Base-by-base conservation (phyloP, 2,329 filamentous ascomycete species). In the Nannizziopsis barbatae region DNA sequence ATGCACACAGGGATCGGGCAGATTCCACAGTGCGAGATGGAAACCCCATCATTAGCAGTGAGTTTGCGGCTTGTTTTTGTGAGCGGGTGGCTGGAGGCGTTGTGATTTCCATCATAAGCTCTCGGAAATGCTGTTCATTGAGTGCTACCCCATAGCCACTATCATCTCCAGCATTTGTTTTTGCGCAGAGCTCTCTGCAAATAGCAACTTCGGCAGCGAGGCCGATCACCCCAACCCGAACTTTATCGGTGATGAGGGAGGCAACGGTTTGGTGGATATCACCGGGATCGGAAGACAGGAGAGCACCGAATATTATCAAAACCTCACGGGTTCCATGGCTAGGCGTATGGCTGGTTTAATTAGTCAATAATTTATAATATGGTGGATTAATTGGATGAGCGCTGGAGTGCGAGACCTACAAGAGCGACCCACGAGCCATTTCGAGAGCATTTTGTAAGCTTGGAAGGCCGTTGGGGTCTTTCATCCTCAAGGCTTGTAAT, bases 11-110 rank as follows among this genome's bases (percentile, higher is more conserved):
- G 51, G 83, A 88, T 4, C 81, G 76, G 18, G 73, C 73, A 1
- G 80, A 74, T 46, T 86, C 85, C 4, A 92, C 79, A 2, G 84
- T 84, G 33, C 89, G 79, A 5, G 86, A 93, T 0, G 92, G 92
- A 60, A 98, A 98, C 3, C 92, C 92, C 90, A 98, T 98, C 85
- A 94, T 93, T 20, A 98, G 77, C 36, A 98, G 72, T 2, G 76
- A 70, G 52, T 62, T 69, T 48, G 74, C 49, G 62, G 64, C 57
- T 67, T 59, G 72, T 64, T 58, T 75, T 68, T 56, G 55, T 57
- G 81, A 78, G 47, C 85, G 79, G 10, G 88, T 86, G 14, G 88
- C 83, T 0, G 90, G 92, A 1, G 92, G 92, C 2, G 87, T 95
- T 0, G 92, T 96, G 42, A 84, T 80, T 14, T 81, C 81, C 63